Base-by-base conservation (phyloP, 495 filamentous ascomycete genomes). In the Achaetomiella virescens region DNA sequence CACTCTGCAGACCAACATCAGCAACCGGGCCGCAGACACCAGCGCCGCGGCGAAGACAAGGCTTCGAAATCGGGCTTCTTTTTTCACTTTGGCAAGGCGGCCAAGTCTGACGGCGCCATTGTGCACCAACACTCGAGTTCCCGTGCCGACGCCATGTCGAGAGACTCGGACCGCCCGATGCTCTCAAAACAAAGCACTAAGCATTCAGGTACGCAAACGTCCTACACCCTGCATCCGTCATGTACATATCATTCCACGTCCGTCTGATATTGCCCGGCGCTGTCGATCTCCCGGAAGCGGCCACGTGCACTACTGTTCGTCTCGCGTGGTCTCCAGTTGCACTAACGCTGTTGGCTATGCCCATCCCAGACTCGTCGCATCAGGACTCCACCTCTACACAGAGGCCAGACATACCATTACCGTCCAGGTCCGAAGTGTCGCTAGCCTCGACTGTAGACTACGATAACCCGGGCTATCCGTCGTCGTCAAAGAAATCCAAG, bases 341-440 rank as follows among this genome's bases (percentile, higher is more conserved):
- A 35, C 56, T 67, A 58, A 65, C 58, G 18, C 10, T 29, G 22
- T 20, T 25, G 35, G 50, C 8, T 52, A 27, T 46, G 57, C 46
- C 25, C 27, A 38, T 40, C 38, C 24, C 54, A 78, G 75, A 75
- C 41, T 63, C 68, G 41, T 72, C 73, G 27, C 71, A 70, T 62
- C 67, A 58, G 41, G 73, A 76, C 45, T 31, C 27, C 27, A 55
- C 60, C 36, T 49, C 70, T 14, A 48, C 51, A 18, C 72, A 74
- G 46, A 77, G 66, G 58, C 57, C 66, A 24, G 58, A 61, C 40
- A 59, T 66, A 27, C 61, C 67, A 38, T 44, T 70, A 25, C 67
- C 74, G 17, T 73, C 75, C 35, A 69, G 66, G 48, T 75, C 76
- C 37, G 72, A 78, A 49, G 51, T 75, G 46, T 73, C 76, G 55